Conservation (phyloP, 495 filamentous ascomycete species). For the Stereocaulon alpinum region DNA sequence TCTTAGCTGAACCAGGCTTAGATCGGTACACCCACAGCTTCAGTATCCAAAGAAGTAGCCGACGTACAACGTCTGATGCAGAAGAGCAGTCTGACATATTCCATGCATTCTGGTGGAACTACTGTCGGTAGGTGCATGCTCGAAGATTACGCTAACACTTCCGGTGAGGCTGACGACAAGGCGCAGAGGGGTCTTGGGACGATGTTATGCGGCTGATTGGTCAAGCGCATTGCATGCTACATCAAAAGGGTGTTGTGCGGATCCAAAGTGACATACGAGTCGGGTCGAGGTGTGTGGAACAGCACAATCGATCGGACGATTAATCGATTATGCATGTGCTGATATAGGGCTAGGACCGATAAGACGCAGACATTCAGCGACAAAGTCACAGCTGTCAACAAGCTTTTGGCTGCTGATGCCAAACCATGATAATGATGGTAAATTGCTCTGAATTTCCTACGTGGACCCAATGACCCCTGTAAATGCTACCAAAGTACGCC, state of each 20-base stretch:
- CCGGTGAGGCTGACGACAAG: not conserved
- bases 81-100: slow-evolving; percentile 64
- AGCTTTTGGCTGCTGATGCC: slow-evolving; percentile 34
- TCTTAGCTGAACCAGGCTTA: slow-evolving; percentile 23
- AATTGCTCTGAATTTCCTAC: not conserved
- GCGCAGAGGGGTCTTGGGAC: slow-evolving; percentile 80
- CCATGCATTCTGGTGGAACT: slow-evolving; percentile 87
- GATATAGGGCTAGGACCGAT: slow-evolving; percentile 42
- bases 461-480: not conserved
- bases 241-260: slow-evolving; percentile 66
- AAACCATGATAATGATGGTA: not conserved
- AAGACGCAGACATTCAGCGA: slow-evolving; percentile 57
- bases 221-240: slow-evolving; percentile 76
- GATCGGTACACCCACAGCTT: slow-evolving; percentile 73
- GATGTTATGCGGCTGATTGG: slow-evolving; percentile 81
- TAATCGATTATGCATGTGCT: slow-evolving; percentile 12
- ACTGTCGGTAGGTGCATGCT: slow-evolving; percentile 61
- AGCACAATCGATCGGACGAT: not conserved
- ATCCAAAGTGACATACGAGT: slow-evolving; percentile 85
- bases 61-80: slow-evolving; percentile 80
- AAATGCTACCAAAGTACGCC: slow-evolving; percentile 10
- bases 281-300: slow-evolving; percentile 59
- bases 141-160: slow-evolving; percentile 24
- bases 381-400: slow-evolving; percentile 55
- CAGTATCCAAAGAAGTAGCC: slow-evolving; percentile 79